These are phyloP conservation scores for Phlyctochytrium planicorne DNA, from an alignment of 192 early-diverging fungal genomes.

Conservation along the genomic window DNA sequence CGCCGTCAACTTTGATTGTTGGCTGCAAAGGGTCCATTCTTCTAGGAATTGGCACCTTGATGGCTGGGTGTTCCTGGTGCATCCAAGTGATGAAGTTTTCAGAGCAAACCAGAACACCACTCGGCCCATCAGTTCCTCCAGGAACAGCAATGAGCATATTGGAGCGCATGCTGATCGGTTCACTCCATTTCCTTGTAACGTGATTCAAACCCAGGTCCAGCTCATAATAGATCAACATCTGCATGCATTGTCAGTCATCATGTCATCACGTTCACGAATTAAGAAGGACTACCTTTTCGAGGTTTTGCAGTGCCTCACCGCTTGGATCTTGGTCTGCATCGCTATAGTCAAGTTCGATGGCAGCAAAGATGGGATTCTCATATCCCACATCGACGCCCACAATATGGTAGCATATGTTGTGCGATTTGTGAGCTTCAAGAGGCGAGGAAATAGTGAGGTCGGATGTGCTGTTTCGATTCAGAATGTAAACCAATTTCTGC, in stretches of 20 bases:
- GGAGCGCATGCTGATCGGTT: conserved; percentile 68
- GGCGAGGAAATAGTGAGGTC: conserved; percentile 91
- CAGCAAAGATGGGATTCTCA: conserved; percentile 98
- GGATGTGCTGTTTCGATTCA: conserved; percentile 87
- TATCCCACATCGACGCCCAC: conserved; percentile 96
- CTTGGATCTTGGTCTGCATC: conserved; percentile 78
- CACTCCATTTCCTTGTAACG: conserved; percentile 95
- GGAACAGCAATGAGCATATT: conserved; percentile 85
- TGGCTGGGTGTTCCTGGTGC: conserved; percentile 66
- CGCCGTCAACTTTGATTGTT: conserved; percentile 32
- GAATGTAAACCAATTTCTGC: conserved; percentile 93
- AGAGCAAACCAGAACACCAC: conserved; percentile 94
- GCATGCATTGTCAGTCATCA: conserved; percentile 8
- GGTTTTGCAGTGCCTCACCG: conserved; percentile 65
- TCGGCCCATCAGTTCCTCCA: conserved; percentile 91
- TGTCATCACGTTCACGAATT: conserved; percentile 10
- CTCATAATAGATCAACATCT: conserved; percentile 91
- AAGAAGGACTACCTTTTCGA: conserved; percentile 72
- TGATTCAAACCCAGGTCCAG: conserved; percentile 98
- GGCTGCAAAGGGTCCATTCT: conserved; percentile 65
- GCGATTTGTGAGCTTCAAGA: conserved; percentile 85
- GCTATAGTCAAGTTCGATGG: conserved; percentile 81
- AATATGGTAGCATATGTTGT: conserved; percentile 73
- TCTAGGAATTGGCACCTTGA: conserved; percentile 78
- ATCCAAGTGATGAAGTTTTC: conserved; percentile 86